Evolutionary conservation across 768 basidiomycete species (phyloP).

Genomic region (Tricholoma matsutake): DNA sequence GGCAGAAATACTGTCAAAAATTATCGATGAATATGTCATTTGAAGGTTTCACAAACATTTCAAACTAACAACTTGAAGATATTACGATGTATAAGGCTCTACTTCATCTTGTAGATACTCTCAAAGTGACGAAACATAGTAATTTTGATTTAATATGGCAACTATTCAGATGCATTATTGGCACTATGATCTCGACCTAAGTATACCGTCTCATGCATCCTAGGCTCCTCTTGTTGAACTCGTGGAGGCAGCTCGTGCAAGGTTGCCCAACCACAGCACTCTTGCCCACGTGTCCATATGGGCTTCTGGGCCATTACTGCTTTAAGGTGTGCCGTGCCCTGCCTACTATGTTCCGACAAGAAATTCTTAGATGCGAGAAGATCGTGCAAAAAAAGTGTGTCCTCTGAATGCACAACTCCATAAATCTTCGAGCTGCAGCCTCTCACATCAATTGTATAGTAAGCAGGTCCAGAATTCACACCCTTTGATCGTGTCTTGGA

Average conservation of each 20-base stretch:
- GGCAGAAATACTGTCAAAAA: no score
- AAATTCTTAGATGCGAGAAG: not conserved
- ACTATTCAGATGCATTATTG: no score
- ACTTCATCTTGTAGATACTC: no score
- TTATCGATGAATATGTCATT: no score
- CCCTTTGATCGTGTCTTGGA: not conserved
- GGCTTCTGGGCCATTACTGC: not conserved
- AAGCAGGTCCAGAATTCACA: not conserved
- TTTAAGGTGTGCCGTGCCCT: not conserved
- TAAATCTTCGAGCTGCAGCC: not conserved
- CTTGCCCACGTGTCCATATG: not conserved
- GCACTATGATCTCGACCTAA: not conserved
- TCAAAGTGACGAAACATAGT: no score
- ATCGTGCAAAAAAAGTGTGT: not conserved
- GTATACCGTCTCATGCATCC: not conserved
- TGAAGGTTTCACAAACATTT: no score
- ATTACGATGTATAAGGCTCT: no score
- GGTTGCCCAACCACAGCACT: not conserved
- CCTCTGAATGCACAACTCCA: not conserved
- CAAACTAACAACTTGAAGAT: no score
- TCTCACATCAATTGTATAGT: not conserved
- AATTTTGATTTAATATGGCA: no score
- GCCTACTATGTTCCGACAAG: not conserved
- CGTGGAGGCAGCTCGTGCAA: not conserved
- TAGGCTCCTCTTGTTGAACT: not conserved